Evolutionary conservation across 257 asterid genomes (phyloP), one percentile per base, ranked within the genome.

Genomic region (Ocimum tenuiflorum): DNA sequence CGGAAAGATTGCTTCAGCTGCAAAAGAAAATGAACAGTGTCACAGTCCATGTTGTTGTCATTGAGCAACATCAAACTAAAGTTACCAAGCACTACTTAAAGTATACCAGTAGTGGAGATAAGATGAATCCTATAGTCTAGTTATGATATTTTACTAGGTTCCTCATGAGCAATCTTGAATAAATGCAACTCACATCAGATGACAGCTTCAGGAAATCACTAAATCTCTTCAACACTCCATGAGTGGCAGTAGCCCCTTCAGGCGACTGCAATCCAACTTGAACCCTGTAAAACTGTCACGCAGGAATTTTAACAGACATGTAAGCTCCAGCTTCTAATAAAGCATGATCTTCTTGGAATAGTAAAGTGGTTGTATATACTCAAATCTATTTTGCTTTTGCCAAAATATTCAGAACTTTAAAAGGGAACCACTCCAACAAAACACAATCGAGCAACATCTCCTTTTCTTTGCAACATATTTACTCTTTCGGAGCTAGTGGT

Each of bases 231-330:
- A 78, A 68, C 53, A 85, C 84, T 61, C 53, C 80, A 55, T 87
- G 81, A 7, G 73, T 58, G 60, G 81, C 77, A 67, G 88, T 86
- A 69, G 78, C 65, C 51, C 94, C 95, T 80, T 81, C 80, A 8
- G 95, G 89, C 45, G 95, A 89, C 69, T 80, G 95, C 75, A 85
- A 73, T 63, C 94, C 96, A 27, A 89, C 83, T 73, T 71, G 82
- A 75, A 89, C 91, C 89, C 88, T 82, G 84, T 86, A 88, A 70
- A 82, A 86, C 96, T 88, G 90, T 77, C 71, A 57, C 19, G 55
- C 14, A 64, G 13, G 70, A 54, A 62, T 48, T 59, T 77, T 55
- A 79, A 59, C 35, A 36, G 17, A 6, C 8, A 29, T n/a, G 11
- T 33, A 66, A 19, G n/a, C 17, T 31, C 49, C 56, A 57, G 72